Base-by-base conservation (phyloP, 1,284 basidiomycete species). In the Ustanciosporium gigantosporum region DNA sequence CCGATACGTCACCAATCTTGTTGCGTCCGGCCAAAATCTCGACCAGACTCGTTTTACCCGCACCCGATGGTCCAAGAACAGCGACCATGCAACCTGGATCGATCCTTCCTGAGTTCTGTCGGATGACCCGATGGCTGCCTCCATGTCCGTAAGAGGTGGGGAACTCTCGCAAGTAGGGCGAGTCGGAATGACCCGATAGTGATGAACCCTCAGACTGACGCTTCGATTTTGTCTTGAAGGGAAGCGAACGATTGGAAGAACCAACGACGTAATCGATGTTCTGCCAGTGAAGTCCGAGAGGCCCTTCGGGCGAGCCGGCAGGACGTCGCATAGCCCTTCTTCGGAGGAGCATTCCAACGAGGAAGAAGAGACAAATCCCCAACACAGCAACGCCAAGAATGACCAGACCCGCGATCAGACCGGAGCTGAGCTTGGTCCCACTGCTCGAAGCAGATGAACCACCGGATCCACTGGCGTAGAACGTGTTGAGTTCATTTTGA, bases 31-130 rank as follows among this genome's bases (percentile, higher is more conserved):
- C 68, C 8, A 73, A 48, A 17, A 73, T 51, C 25, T 73, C 70
- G 32, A 73, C 58, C 9, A 73, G 42, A 11, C 61, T 70, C 6
- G 61, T 68, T 46, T 73, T 73, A 24, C 70, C 70, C 5, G 70
- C 70, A 20, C 70, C 70, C 7, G 51, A 58, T 20, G 70, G 59
- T 14, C 70, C 70, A 1, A 73, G 64, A 14, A 73, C 46, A 15
- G 66, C 62, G 3, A 65, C 50, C 51, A 73, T 69, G 17, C 32
- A 31, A 4, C 70, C 70, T 1, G 70, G 62, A 2, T 57, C 46
- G 25, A 61, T 60, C 14, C 42, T 31, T 6, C 65, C 68, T 0
- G 58, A 68, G 46, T 44, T 58, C 40, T 48, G 37, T 22, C 36
- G 44, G 3, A 58, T 21, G 21, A 37, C 24, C 11, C 24, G 36